Evolutionary conservation across 148 eudicot genomes (phyloP), one percentile per base, ranked within the genome.

Genomic region (Rhododendron mucronatum): DNA sequence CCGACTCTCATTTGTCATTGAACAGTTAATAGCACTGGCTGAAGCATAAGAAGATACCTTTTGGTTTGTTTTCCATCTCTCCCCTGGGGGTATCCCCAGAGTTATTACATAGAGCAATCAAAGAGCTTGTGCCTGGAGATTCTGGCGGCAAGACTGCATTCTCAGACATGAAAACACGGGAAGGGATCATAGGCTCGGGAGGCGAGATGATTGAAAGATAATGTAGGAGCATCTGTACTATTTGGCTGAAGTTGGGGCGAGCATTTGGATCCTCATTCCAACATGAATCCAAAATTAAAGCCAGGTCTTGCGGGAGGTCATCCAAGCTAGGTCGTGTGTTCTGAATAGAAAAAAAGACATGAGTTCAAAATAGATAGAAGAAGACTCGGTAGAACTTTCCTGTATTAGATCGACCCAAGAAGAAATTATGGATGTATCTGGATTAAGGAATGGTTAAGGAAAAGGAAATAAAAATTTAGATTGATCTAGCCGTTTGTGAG

Each of bases 111-210:
- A 87, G 89, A 41, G 93, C 89, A 93, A 96, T 95, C 86, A 96
- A 90, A 13, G 99, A 89, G 89, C 98, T 91, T 50, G 99, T 96
- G 35, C 99, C 98, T 21, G 97, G 99, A 90, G 99, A 96, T 83
- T 96, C 99, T 0, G 99, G 99, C 47, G 98, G 94, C 67, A 93
- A 89, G 83, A 93, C 91, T 18, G 91, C 82, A 86, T 95, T 96
- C 85, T 94, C 94, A 47, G 96, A 88, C 55, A 93, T 91, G 89
- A 92, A 92, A 73, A 92, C 87, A 76, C 93, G 91, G 82, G 91
- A 88, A 35, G 98, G 99, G 78, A 93, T 90, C 11, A 88, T 90
- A 1, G 91, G 91, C 88, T 91, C 92, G 0, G 92, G 92, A 11
- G 98, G 96, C 10, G 93, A 89, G 67, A 91, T 90, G 55, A 90